Percentiles rank a stretch among this genome's conserved stretches.
Conservation (phyloP, 805 yeast genomes). For the Candida suzukii region DNA sequence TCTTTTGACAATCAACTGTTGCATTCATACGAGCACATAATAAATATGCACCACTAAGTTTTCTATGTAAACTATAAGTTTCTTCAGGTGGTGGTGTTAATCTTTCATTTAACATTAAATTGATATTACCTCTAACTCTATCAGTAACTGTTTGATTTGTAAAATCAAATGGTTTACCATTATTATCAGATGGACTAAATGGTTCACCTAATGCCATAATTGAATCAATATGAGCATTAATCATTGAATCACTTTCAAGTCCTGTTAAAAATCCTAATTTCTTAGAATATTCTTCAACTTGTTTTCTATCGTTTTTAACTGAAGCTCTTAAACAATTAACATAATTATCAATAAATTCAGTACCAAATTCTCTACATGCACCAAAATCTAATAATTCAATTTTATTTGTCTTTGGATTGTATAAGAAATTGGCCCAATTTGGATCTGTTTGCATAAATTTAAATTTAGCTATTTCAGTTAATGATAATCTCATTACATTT, state of each 20-base stretch:
- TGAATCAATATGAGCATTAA: constrained; percentile 87
- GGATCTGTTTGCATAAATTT: constrained; percentile 98
- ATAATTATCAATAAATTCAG: constrained; percentile 63
- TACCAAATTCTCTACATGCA: constrained; percentile 77
- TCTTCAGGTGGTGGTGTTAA: constrained; percentile 98
- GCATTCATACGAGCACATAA: constrained; percentile 85
- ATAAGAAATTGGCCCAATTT: constrained; percentile 96
- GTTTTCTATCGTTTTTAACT: constrained; percentile 54
- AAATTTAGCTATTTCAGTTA: constrained; percentile 77
- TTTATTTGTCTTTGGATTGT: constrained; percentile 60
- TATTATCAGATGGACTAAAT: constrained; percentile 47
- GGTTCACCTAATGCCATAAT: constrained; percentile 91
- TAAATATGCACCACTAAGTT: constrained; percentile 88
- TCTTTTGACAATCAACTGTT: constrained; percentile 67
- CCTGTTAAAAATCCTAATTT: constrained; percentile 89
- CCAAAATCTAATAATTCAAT: constrained; percentile 93
- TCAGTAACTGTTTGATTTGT: constrained; percentile 86
- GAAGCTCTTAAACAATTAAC: constrained; percentile 70
- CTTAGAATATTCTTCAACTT: constrained; percentile 57
- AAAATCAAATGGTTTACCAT: constrained; percentile 60
- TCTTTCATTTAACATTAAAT: constrained; percentile 85
- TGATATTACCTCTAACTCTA: constrained; percentile 81
- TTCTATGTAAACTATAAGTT: constrained; percentile 93
- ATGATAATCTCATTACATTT: constrained; percentile 78
- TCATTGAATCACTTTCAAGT: constrained; percentile 79